Evolutionary conservation across 768 basidiomycete species (phyloP), one percentile per base, ranked within the genome.

Genomic region (Termitomyces sp.): DNA sequence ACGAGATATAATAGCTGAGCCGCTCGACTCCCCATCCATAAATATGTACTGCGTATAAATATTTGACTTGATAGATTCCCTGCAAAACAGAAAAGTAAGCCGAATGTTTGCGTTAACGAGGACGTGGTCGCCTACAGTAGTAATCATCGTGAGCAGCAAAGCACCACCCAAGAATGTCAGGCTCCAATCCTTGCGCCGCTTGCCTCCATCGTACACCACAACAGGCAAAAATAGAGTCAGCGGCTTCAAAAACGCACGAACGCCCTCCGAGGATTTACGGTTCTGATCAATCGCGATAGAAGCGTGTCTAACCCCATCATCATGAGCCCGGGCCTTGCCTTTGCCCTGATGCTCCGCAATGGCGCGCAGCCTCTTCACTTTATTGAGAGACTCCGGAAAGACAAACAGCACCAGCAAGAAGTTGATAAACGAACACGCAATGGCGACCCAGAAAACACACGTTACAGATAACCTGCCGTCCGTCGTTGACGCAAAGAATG

Each of bases 31-130:
- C 81, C 91, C 91, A 93, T 53, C 76, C 77, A 65, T 89, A 92
- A 9, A 84, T 73, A 67, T 91, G 89, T 55, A 79, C 84, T 2
- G 89, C 91, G 68, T 93, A 94, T 32, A 92, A 76, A 71, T 92
- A 92, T 69, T 92, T 94, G 71, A 92, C 76, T 69, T 90, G 89
- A 73, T 84, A 87, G 4, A 93, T 65, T n/a, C 91, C 92, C 83
- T 89, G 58, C 4, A 58, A 39, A 59, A 40, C 32, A 18, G 22
- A 33, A 46, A 57, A 49, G 48, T 65, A 22, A 51, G 42, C 39
- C 48, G 22, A 58, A 39, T 28, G n/a, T 45, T 42, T 46, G 39
- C 40, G 38, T 15, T 2, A 4, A 54, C 50, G 2, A 28, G 22
- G 20, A 48, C 22, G 42, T 46, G 36, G 48, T 18, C 13, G 76